Conservation (phyloP, 495 filamentous ascomycete genomes). For the Aspergillus baeticus region DNA sequence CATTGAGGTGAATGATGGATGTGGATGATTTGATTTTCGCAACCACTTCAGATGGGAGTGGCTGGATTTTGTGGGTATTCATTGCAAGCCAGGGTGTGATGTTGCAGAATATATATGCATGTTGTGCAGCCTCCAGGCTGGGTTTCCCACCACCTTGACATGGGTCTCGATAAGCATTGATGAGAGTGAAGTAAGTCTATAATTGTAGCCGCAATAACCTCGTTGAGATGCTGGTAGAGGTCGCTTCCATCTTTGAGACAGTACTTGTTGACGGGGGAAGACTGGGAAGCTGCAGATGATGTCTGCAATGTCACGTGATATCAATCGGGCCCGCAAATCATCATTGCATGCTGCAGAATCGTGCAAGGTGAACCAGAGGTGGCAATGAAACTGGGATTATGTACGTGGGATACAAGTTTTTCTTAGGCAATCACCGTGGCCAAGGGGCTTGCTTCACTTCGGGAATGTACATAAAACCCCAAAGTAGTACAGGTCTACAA, state of each 20-base stretch:
- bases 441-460: too few species aligned
- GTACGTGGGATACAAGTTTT: too few species aligned
- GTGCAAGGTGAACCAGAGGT: too few species aligned
- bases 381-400: too few species aligned
- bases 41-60: slow-evolving; percentile 70
- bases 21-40: slow-evolving; percentile 88
- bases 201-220: neutral
- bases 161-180: neutral
- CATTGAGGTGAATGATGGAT: slow-evolving; percentile 70
- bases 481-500: too few species aligned
- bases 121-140: slow-evolving; percentile 2
- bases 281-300: slow-evolving; percentile 1
- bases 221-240: neutral
- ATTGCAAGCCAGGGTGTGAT: neutral
- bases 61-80: slow-evolving; percentile 53
- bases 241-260: neutral
- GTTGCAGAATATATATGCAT: slow-evolving; percentile 7
- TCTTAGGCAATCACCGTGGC: too few species aligned
- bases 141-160: neutral
- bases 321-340: neutral
- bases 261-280: neutral
- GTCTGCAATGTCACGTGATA: neutral
- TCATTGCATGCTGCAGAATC: neutral
- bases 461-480: too few species aligned
- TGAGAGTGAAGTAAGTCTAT: neutral